Base-by-base conservation (phyloP, 2,329 filamentous ascomycete genomes). In the Beauveria medogensis region DNA sequence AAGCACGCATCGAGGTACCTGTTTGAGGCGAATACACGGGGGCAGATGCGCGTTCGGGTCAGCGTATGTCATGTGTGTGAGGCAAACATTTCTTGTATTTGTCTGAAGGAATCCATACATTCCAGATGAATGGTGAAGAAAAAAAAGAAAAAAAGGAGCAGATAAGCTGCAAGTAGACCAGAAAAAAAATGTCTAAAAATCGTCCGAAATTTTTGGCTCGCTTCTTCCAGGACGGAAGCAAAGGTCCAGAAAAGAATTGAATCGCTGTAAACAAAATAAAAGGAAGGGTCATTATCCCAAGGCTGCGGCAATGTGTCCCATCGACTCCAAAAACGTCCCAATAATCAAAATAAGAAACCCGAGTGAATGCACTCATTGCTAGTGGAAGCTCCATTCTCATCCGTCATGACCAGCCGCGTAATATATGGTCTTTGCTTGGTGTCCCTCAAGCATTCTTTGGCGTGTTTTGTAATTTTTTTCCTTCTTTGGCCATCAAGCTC, bases 381-480 rank as follows among this genome's bases (percentile, higher is more conserved):
- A 18, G 56, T n/a, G 12, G 12, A 46, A 26, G 20, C 46, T 43
- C 16, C 14, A 48, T 50, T 16, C 28, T 37, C 40, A 9, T 20
- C 40, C 55, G 18, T 47, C 54, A 41, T 28, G 44, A 18, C 30
- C 46, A 50, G 46, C 53, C 34, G 53, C 40, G 26, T 46, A 44
- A 20, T 46, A 20, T 7, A 12, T 28, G 20, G 26, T 22, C 46
- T n/a, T 48, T 30, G 30, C 30, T 40, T 22, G 18, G 22, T 24
- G 16, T 34, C 34, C 40, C 20, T 43, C 5, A 16, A 37, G 12
- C 12, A 43, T 20, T 43, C 43, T 55, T 63, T 59, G 64, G 63
- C 60, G 52, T 53, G 43, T 43, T 52, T 60, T 55, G 59, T 60
- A 34, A 26, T 51, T 14, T 44, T 34, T 61, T 41, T 24, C 56